phyloP scores from a whole-genome alignment of 257 asterid species.

The Solanum pinnatisectum region DNA sequence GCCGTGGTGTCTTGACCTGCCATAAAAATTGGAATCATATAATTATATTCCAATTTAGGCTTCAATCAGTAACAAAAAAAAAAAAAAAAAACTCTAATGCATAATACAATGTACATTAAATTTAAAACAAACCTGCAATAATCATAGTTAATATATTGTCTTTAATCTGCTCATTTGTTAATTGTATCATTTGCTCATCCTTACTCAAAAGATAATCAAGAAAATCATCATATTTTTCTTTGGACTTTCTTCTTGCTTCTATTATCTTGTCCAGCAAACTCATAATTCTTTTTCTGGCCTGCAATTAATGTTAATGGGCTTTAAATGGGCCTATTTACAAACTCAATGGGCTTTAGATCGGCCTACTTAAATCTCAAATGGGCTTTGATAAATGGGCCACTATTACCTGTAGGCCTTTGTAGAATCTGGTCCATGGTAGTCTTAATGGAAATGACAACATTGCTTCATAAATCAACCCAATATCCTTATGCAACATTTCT shows the following conservation, averaged over 20 bases:
- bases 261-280: background rate
- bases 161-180: background rate
- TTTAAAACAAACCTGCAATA: background rate
- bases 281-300: slow-evolving; percentile 7
- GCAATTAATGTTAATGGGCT: background rate
- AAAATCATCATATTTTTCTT: background rate
- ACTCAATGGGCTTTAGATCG: background rate
- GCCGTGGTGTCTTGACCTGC: background rate
- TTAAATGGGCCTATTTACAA: background rate
- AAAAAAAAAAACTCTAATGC: background rate
- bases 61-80: background rate
- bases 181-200: background rate
- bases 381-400: background rate
- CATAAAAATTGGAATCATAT: background rate
- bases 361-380: background rate
- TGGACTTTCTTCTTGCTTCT: background rate
- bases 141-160: background rate
- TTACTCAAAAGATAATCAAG: background rate
- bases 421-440: background rate
- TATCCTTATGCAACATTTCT: background rate
- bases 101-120: background rate
- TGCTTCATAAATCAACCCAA: background rate
- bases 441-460: background rate
- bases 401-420: background rate
- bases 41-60: background rate